Conservation (phyloP, 139 green algal species). For the Volvox reticuliferus region DNA sequence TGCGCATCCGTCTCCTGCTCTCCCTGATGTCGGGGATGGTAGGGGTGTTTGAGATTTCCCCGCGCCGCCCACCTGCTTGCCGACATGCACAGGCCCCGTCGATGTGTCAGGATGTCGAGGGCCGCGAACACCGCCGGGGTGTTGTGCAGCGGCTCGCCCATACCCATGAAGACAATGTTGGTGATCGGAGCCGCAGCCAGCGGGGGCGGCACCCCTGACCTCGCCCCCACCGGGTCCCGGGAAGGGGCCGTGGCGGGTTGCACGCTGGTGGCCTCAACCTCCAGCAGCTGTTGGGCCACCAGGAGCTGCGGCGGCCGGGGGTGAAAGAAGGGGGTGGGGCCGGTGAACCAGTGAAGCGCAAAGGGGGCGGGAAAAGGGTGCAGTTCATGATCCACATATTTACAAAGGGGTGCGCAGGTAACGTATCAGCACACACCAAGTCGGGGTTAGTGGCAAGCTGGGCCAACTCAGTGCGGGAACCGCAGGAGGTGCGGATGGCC, state of each 20-base stretch:
- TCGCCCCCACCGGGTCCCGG: background rate
- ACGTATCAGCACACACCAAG: too few relatives aligned
- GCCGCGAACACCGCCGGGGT: slow-evolving; percentile 74
- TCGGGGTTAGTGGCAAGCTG: too few relatives aligned
- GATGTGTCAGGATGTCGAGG: slow-evolving; percentile 79
- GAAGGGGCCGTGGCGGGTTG: background rate
- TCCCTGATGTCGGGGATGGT: too few relatives aligned
- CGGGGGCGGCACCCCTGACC: background rate
- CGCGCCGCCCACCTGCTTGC: slow-evolving; percentile 70
- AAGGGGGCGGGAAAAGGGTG: too few relatives aligned
- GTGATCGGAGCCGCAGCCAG: slow-evolving; percentile 61
- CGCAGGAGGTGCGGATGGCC: too few relatives aligned
- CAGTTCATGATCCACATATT: too few relatives aligned
- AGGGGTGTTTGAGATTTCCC: background rate
- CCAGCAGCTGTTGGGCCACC: slow-evolving; percentile 50
- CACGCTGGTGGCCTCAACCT: background rate
- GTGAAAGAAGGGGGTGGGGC: too few relatives aligned
- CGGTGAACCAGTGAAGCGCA: too few relatives aligned
- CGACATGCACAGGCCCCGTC: slow-evolving; percentile 79
- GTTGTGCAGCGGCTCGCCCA: slow-evolving; percentile 91
- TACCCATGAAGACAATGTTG: slow-evolving; percentile 94
- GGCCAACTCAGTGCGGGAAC: too few relatives aligned
- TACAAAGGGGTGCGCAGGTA: too few relatives aligned
- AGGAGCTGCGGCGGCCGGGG: slow-evolving; percentile 59
- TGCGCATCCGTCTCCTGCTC: background rate